Percentiles rank a stretch among this genome's conserved stretches.
phyloP scores from a whole-genome alignment of 2,329 filamentous ascomycete genomes.

The Sphaerulina musiva region DNA sequence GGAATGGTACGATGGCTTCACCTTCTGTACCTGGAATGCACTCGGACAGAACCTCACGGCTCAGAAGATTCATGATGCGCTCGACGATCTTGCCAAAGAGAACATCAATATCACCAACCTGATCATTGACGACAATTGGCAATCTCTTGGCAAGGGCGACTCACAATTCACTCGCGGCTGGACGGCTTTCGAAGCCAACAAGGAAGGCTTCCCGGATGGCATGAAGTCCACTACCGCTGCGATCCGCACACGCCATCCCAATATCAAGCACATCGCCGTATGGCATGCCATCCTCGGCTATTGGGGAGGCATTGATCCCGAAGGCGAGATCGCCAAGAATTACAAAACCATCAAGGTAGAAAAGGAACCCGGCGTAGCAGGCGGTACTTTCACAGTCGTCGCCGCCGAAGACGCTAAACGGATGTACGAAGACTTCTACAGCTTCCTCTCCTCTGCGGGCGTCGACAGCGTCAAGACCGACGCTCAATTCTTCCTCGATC shows the following conservation, averaged over 20 bases:
- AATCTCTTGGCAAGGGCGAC: slow-evolving; percentile 58
- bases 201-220: slow-evolving; percentile 69
- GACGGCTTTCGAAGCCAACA: slow-evolving; percentile 81
- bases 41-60: slow-evolving; percentile 78
- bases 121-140: slow-evolving; percentile 98
- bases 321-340: slow-evolving; percentile 63
- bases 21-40: slow-evolving; percentile 96
- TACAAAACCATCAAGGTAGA: slow-evolving; percentile 66
- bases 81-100: slow-evolving; percentile 63
- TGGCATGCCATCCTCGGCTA: slow-evolving; percentile 89
- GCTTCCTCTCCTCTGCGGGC: slow-evolving; percentile 65
- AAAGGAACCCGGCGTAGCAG: slow-evolving; percentile 51
- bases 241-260: slow-evolving; percentile 61
- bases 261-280: slow-evolving; percentile 77
- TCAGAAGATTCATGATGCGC: slow-evolving; percentile 67
- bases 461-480: slow-evolving; percentile 90
- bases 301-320: slow-evolving; percentile 79
- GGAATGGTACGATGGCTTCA: slow-evolving; percentile 67
- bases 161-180: slow-evolving; percentile 53
- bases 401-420: slow-evolving; percentile 64
- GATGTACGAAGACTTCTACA: slow-evolving; percentile 89
- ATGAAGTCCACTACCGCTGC: slow-evolving; percentile 63
- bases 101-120: slow-evolving; percentile 74
- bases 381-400: slow-evolving; percentile 65
- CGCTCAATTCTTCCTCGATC: slow-evolving; percentile 82